These are phyloP conservation scores for Podospora tetraspora DNA, from an alignment of 495 filamentous ascomycete genomes.

Conservation along the genomic window DNA sequence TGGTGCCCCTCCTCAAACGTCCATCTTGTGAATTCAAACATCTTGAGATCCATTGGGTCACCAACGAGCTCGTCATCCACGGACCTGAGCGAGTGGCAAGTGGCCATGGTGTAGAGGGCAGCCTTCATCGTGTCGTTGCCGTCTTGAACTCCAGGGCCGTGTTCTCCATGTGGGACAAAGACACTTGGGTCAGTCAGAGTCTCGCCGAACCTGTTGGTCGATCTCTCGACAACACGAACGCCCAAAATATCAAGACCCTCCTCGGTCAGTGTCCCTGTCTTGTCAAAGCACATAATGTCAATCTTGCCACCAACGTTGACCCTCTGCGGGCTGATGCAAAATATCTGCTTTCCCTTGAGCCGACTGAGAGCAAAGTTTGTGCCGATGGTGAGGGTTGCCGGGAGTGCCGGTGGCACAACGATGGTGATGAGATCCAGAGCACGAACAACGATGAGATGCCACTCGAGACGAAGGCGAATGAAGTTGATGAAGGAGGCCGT, in stretches of 20 bases:
- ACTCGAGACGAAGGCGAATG: constrained; percentile 69
- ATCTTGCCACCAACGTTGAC: constrained; percentile 96
- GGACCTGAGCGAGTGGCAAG: constrained; percentile 84
- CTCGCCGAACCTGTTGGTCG: constrained; percentile 50
- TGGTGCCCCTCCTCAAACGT: constrained; percentile 80
- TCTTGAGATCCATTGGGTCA: constrained; percentile 94
- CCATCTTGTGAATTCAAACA: constrained; percentile 98
- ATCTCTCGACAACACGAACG: constrained; percentile 63
- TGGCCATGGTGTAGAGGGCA: constrained; percentile 90
- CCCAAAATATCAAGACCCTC: constrained; percentile 95
- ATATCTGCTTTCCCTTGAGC: constrained; percentile 81
- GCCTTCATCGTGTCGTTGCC: constrained; percentile 62
- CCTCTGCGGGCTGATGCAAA: constrained; percentile 93
- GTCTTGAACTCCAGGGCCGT: constrained; percentile 51
- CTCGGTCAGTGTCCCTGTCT: constrained; percentile 95
- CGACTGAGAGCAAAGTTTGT: constrained; percentile 90
- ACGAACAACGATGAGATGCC: constrained; percentile 84
- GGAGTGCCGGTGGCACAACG: constrained; percentile 93
- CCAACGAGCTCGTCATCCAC: constrained; percentile 86
- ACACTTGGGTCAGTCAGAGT: constrained; percentile 43
- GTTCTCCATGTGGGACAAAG: constrained; percentile 50
- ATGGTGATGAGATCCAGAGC: constrained; percentile 97
- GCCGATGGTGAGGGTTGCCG: constrained; percentile 92
- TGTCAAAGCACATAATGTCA: constrained; percentile 96
- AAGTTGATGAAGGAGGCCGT: constrained; percentile 90